phyloP scores from a whole-genome alignment of 1,139 yeast species.

The Sugiyamaella neomexicana region DNA sequence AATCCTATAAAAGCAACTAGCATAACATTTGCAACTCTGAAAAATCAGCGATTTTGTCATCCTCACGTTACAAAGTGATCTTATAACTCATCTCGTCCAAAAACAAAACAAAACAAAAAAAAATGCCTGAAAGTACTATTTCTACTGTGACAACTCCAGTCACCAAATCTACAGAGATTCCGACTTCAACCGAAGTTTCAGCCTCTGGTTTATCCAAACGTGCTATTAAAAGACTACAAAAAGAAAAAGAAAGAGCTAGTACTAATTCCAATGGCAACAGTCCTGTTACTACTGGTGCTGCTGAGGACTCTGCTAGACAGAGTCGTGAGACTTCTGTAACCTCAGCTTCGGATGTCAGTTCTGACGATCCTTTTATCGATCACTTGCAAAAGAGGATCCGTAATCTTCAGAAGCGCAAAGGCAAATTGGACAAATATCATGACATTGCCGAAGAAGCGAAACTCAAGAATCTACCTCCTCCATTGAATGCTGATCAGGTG shows the following conservation, averaged over 20 bases:
- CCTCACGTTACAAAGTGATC: neutral
- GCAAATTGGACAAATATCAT: conserved; percentile 40
- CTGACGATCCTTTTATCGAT: conserved; percentile 34
- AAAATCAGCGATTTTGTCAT: neutral
- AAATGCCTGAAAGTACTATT: conserved; percentile 8
- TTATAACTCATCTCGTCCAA: conserved; percentile 1
- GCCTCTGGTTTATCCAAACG: conserved; percentile 25
- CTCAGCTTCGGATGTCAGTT: conserved; percentile 11
- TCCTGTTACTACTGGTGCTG: neutral
- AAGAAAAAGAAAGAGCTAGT: conserved; percentile 20
- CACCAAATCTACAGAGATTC: neutral
- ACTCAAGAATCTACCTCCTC: conserved; percentile 15
- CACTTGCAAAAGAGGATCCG: conserved; percentile 41
- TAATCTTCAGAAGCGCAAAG: conserved; percentile 42
- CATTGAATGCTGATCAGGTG: conserved; percentile 41
- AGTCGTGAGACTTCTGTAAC: conserved; percentile 17
- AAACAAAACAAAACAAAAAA: neutral
- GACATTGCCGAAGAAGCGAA: conserved; percentile 34
- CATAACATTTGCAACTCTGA: neutral
- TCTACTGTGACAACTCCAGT: neutral
- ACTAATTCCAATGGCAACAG: conserved; percentile 2
- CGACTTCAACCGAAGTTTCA: neutral
- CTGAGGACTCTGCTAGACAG: conserved; percentile 11
- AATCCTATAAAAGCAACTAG: neutral
- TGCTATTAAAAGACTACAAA: conserved; percentile 26